Evolutionary conservation across 345 rosid species (phyloP).

Genomic region (Syzygium aromaticum): DNA sequence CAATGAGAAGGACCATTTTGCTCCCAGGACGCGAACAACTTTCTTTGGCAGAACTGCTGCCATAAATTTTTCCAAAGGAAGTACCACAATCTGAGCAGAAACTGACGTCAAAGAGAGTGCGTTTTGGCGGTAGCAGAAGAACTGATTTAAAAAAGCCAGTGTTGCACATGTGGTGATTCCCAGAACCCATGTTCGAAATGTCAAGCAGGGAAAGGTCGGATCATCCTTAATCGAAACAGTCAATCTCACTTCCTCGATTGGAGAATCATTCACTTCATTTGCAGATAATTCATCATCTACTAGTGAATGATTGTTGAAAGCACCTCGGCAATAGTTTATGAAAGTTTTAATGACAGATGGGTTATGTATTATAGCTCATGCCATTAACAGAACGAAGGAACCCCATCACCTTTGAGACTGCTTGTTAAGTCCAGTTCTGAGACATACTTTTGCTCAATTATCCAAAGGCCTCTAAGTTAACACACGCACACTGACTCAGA

Average conservation of each 20-base stretch:
- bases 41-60: slow-evolving; percentile 27
- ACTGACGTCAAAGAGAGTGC: slow-evolving; percentile 24
- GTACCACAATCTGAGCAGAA: slow-evolving; percentile 30
- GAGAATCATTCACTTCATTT: slow-evolving; percentile 33
- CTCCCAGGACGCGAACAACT: slow-evolving; percentile 15
- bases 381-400: not conserved
- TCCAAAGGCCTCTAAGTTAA: not conserved
- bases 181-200: slow-evolving; percentile 38
- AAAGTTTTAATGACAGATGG: not conserved
- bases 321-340: not conserved
- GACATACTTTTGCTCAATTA: not conserved
- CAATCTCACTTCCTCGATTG: slow-evolving; percentile 40
- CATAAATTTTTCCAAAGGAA: slow-evolving; percentile 30
- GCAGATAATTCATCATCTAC: not conserved
- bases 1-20: slow-evolving; percentile 31
- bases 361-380: not conserved
- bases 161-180: slow-evolving; percentile 25
- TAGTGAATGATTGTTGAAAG: not conserved
- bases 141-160: slow-evolving; percentile 33
- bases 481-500: not conserved
- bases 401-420: not conserved
- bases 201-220: slow-evolving; percentile 36
- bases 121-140: slow-evolving; percentile 35
- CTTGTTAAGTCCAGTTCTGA: not conserved
- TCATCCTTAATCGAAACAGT: slow-evolving; percentile 38